phyloP scores from a whole-genome alignment of 768 basidiomycete genomes.

The Tricholoma hemisulphureum region DNA sequence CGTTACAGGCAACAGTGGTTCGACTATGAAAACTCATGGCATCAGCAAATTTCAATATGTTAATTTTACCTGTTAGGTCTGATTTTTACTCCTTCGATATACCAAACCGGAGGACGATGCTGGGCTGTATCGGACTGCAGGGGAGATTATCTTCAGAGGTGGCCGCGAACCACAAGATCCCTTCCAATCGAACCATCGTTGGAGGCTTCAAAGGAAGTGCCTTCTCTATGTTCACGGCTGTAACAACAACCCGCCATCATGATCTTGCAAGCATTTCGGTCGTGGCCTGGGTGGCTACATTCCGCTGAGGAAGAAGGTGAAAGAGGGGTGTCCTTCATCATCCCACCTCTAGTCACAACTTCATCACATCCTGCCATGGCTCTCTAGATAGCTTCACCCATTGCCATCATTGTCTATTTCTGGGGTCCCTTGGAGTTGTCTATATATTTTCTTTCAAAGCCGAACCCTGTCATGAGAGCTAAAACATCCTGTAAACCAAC shows the following conservation, averaged over 20 bases:
- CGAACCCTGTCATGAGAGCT: constrained; percentile 46
- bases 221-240: constrained; percentile 53
- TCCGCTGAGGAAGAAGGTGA: constrained; percentile 52
- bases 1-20: constrained; percentile 55
- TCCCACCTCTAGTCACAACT: neutral
- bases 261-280: constrained; percentile 59
- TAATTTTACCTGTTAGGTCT: constrained; percentile 50
- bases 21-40: constrained; percentile 55
- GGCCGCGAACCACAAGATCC: constrained; percentile 49
- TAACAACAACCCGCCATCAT: constrained; percentile 49
- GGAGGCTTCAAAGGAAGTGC: constrained; percentile 76
- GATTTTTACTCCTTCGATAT: constrained; percentile 53
- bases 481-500: constrained; percentile 33
- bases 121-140: constrained; percentile 47
- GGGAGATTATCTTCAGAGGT: constrained; percentile 54
- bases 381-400: constrained; percentile 46
- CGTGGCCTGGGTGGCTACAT: constrained; percentile 67
- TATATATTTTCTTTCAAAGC: constrained; percentile 47
- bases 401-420: constrained; percentile 61
- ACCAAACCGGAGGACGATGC: constrained; percentile 55
- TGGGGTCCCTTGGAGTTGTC: constrained; percentile 64
- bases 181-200: constrained; percentile 59
- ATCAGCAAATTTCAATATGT: too few species aligned
- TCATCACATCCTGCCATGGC: constrained; percentile 1
- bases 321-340: constrained; percentile 35